phyloP scores from a whole-genome alignment of 768 basidiomycete genomes.

The Naganishia friedmannii region DNA sequence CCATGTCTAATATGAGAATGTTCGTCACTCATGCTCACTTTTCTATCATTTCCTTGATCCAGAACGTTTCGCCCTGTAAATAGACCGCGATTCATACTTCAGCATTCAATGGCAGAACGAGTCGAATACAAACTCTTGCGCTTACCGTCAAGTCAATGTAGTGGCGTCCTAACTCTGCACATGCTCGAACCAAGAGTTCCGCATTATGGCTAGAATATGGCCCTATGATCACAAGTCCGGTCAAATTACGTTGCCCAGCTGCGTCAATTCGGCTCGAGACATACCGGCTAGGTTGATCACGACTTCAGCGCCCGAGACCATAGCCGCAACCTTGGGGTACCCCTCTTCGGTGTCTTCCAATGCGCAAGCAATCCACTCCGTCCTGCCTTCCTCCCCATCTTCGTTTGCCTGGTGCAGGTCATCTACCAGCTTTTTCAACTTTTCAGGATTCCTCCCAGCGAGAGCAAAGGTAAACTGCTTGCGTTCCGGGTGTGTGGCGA shows the following conservation, averaged over 20 bases:
- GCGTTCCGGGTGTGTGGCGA: slow-evolving; percentile 63
- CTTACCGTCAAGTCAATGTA: slow-evolving; percentile 72
- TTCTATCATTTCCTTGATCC: slow-evolving; percentile 64
- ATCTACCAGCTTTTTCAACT: slow-evolving; percentile 29
- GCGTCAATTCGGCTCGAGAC: slow-evolving; percentile 5
- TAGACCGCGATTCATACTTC: neutral
- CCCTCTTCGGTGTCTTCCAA: slow-evolving; percentile 35
- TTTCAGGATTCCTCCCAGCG: slow-evolving; percentile 62
- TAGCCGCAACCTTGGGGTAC: slow-evolving; percentile 32
- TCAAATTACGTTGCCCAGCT: neutral
- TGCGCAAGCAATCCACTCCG: slow-evolving; percentile 22
- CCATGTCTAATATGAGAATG: neutral
- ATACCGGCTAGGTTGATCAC: slow-evolving; percentile 49
- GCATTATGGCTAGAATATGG: slow-evolving; percentile 47
- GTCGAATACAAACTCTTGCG: neutral
- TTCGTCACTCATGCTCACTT: slow-evolving; percentile 54
- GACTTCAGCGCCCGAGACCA: slow-evolving; percentile 30
- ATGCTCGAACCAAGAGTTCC: slow-evolving; percentile 56
- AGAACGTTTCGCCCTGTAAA: slow-evolving; percentile 60
- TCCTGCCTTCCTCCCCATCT: slow-evolving; percentile 16
- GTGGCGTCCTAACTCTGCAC: slow-evolving; percentile 69
- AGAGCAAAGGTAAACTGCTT: slow-evolving; percentile 64
- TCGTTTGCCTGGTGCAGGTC: slow-evolving; percentile 40
- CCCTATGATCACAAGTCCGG: slow-evolving; percentile 29
- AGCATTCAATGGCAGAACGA: neutral